Evolutionary conservation across 345 rosid genomes (phyloP).

Genomic region (Anastatica hierochuntica): DNA sequence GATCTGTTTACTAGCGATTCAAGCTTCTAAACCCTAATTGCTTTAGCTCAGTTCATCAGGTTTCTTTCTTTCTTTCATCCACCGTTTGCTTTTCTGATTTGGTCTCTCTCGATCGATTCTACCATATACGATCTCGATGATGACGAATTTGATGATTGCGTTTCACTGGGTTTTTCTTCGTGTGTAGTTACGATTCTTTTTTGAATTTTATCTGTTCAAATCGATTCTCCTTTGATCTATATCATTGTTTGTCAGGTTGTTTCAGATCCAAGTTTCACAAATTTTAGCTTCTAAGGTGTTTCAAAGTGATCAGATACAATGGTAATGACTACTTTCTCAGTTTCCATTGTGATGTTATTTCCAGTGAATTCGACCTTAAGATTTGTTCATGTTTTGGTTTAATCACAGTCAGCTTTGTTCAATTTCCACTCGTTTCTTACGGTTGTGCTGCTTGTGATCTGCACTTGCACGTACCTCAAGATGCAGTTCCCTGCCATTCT

Average conservation of each 20-base stretch:
- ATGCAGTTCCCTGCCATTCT: constrained; percentile 94
- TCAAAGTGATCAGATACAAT: constrained; percentile 13
- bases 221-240: not conserved
- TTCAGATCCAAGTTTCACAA: not conserved
- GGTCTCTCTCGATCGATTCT: no score
- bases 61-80: no score
- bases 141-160: not conserved
- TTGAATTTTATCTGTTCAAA: not conserved
- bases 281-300: constrained; percentile 8
- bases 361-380: constrained; percentile 8
- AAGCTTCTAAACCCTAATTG: no score
- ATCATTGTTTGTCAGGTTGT: not conserved
- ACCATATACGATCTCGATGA: constrained; percentile 8
- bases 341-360: no score
- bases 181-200: not conserved
- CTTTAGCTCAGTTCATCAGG: no score
- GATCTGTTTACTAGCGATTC: no score
- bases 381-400: constrained; percentile 1
- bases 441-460: constrained; percentile 79
- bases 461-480: constrained; percentile 85
- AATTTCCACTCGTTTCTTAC: constrained; percentile 89
- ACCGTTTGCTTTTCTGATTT: not conserved
- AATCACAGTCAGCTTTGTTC: constrained; percentile 74
- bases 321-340: constrained; percentile 8
- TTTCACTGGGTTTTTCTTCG: not conserved